Percentiles rank a stretch among this genome's conserved stretches.
Evolutionary conservation across 2,329 filamentous ascomycete genomes (phyloP).

Genomic region (Allantophomopsis lycopodina): DNA sequence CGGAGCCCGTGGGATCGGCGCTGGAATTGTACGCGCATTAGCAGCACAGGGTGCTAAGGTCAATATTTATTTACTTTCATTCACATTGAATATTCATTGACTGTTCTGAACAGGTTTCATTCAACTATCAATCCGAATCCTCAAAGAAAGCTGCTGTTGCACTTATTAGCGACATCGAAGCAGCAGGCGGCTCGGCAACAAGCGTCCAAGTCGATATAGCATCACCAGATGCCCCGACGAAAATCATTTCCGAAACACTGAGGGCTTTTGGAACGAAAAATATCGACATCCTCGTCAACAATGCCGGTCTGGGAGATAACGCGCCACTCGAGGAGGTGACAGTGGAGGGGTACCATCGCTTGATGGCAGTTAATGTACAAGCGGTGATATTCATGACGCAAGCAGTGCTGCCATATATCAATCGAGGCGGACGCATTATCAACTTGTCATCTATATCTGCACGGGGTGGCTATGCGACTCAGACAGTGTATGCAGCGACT

Average conservation of each 20-base stretch:
- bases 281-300: slow-evolving; percentile 18
- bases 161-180: neutral
- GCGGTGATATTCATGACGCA: slow-evolving; percentile 38
- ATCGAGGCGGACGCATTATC: slow-evolving; percentile 33
- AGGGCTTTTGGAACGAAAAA: slow-evolving; percentile 3
- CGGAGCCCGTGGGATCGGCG: slow-evolving; percentile 33
- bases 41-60: slow-evolving; percentile 29
- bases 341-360: slow-evolving; percentile 32
- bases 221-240: slow-evolving; percentile 1
- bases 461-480: slow-evolving; percentile 26
- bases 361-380: slow-evolving; percentile 44
- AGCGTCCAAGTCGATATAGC: slow-evolving; percentile 5
- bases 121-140: slow-evolving; percentile 2
- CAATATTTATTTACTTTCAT: too few species aligned
- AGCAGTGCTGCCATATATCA: slow-evolving; percentile 35
- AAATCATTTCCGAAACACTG: slow-evolving; percentile 4
- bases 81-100: neutral
- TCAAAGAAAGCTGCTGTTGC: slow-evolving; percentile 1
- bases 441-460: slow-evolving; percentile 43
- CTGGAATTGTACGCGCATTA: slow-evolving; percentile 30
- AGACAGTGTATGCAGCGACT: slow-evolving; percentile 37
- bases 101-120: too few species aligned
- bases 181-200: neutral
- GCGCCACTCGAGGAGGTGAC: slow-evolving; percentile 24
- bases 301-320: slow-evolving; percentile 6